Evolutionary conservation across 345 rosid species (phyloP).

Genomic region (Eucalyptus pauciflora): DNA sequence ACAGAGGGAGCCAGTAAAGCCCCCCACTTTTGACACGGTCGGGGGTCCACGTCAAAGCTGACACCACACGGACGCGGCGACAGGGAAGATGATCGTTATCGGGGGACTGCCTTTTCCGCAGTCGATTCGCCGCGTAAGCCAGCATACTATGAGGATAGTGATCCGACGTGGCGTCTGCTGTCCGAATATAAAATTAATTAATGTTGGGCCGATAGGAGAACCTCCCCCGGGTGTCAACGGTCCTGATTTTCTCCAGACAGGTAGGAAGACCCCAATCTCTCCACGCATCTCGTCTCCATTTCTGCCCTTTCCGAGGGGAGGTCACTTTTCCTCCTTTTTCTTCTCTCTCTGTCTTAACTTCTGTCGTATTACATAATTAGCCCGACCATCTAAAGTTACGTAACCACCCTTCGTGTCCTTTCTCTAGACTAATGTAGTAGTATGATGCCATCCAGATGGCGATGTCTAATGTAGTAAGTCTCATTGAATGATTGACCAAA

Average conservation of each 20-base stretch:
- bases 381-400: background rate
- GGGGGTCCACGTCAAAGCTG: background rate
- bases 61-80: background rate
- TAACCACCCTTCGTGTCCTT: background rate
- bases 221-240: background rate
- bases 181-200: background rate
- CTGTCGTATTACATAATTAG: background rate
- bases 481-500: background rate
- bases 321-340: background rate
- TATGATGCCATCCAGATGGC: background rate
- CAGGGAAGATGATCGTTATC: background rate
- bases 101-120: background rate
- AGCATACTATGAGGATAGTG: background rate
- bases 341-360: background rate
- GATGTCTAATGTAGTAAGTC: background rate
- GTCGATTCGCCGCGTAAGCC: background rate
- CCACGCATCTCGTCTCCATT: background rate
- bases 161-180: background rate
- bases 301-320: background rate
- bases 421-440: background rate
- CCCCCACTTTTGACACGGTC: background rate
- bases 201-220: background rate
- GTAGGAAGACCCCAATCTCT: background rate
- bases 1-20: background rate
- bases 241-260: background rate